Evolutionary conservation across 768 basidiomycete species (phyloP), one percentile per base, ranked within the genome.

Genomic region (Lentinula boryana): DNA sequence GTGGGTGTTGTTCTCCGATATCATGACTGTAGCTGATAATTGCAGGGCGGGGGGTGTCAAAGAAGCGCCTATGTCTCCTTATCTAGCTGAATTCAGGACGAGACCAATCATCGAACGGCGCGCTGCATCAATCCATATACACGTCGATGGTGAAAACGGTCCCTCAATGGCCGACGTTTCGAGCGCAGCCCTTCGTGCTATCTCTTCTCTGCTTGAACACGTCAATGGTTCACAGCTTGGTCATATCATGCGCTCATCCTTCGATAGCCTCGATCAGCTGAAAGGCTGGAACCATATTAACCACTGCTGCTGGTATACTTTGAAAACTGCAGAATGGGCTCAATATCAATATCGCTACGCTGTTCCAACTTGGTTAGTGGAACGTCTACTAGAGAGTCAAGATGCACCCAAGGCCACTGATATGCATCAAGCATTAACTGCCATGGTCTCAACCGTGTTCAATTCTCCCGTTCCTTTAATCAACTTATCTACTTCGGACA

Each of bases 321-420:
- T 85, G 61, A 87, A 83, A 67, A 79, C 84, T 5, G 85, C 86
- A n/a, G 88, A 92, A 66, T 95, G 92, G 90, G 83, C 91, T 5
- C 92, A 91, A 68, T 93, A 95, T 64, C 95, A 95, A 69, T 95
- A 95, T 72, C 89, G 95, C 27, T 96, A 91, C 67, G 89, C 88
- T 27, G 84, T 97, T 6, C 92, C 95, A 2, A 91, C 92, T 1
- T 84, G 87, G 69, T 76, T 96, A 3, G 85, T 96, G 12, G 93
- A 95, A 67, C 81, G 82, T 27, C 80, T 97, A 4, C 77, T 86
- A 21, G 80, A 83, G 63, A 80, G 79, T 50, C 86, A 84, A 66
- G 88, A 90, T 58, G 68, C 75, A 0, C 68, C 78, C 0, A 66
- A 75, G 38, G 71, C 80, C 7, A 78, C 79, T 2, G 64, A 75